phyloP scores from a whole-genome alignment of 371 early-diverging fungal species.

The Lichtheimia ramosa region DNA sequence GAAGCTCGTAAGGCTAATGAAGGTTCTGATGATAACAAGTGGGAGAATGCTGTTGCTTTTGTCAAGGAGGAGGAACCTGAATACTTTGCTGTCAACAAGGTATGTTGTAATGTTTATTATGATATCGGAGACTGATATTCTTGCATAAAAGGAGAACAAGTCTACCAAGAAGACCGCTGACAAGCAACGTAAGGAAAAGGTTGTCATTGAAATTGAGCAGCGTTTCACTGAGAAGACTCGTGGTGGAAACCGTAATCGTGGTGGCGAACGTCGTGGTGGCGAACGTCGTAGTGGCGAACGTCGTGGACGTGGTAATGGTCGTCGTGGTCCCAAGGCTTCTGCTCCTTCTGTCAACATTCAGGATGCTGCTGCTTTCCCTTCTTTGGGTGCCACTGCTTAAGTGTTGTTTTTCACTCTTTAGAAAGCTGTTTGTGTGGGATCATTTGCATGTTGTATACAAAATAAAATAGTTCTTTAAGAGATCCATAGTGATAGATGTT shows the following conservation, averaged over 20 bases:
- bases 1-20: slow-evolving; percentile 80
- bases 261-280: slow-evolving; percentile 41
- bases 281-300: slow-evolving; percentile 25
- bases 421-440: no score
- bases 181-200: slow-evolving; percentile 54
- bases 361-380: slow-evolving; percentile 77
- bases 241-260: slow-evolving; percentile 42
- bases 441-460: no score
- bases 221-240: slow-evolving; percentile 49
- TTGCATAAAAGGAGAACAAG: slow-evolving; percentile 37
- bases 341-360: slow-evolving; percentile 64
- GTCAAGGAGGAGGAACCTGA: slow-evolving; percentile 69
- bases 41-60: slow-evolving; percentile 75
- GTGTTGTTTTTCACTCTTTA: background rate
- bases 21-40: slow-evolving; percentile 73
- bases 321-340: slow-evolving; percentile 43
- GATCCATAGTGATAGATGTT: no score
- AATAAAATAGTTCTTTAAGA: no score
- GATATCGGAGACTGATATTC: background rate
- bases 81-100: slow-evolving; percentile 67
- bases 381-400: slow-evolving; percentile 60
- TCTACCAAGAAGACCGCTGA: slow-evolving; percentile 49
- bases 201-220: slow-evolving; percentile 52
- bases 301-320: slow-evolving; percentile 35
- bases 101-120: slow-evolving; percentile 17